Percentiles rank a stretch among this genome's conserved stretches.
These are phyloP conservation scores for Dothideomycetes sp. DNA, from an alignment of 2,329 filamentous ascomycete species.

Conservation along the genomic window DNA sequence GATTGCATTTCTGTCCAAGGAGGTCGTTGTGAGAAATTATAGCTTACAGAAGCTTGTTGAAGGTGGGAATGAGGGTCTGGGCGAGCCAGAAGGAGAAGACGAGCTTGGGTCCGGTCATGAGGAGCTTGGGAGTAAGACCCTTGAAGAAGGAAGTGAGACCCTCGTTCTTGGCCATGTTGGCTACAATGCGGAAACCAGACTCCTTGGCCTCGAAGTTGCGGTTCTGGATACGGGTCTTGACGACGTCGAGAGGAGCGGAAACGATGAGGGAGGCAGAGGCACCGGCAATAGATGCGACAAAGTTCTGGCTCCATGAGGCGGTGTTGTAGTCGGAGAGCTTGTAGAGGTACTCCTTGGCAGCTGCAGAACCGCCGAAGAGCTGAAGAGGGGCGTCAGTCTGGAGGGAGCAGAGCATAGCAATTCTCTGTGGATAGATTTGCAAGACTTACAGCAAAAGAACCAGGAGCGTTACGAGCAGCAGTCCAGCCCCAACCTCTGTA, in stretches of 20 bases:
- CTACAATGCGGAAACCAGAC: constrained; percentile 80
- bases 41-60: constrained; percentile 60
- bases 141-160: constrained; percentile 89
- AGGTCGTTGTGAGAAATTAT: too few species aligned
- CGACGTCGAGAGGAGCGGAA: constrained; percentile 91
- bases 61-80: constrained; percentile 92
- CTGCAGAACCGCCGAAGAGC: constrained; percentile 95
- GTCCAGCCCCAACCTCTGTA: constrained; percentile 98
- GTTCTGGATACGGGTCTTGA: constrained; percentile 98
- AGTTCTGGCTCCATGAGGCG: constrained; percentile 91
- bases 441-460: constrained; percentile 84
- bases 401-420: background rate
- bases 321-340: constrained; percentile 87
- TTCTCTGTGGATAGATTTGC: too few species aligned
- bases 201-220: constrained; percentile 97
- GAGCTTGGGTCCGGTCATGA: constrained; percentile 98
- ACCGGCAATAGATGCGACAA: constrained; percentile 88
- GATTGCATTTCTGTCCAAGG: constrained; percentile 1
- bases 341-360: constrained; percentile 95
- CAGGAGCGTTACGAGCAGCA: constrained; percentile 89
- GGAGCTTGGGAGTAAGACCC: constrained; percentile 88
- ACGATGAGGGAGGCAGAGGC: constrained; percentile 91
- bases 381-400: constrained; percentile 24
- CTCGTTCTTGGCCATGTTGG: constrained; percentile 88
- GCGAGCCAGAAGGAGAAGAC: constrained; percentile 99